phyloP scores from a whole-genome alignment of 2,329 filamentous ascomycete species.

The Penicillium sp. region DNA sequence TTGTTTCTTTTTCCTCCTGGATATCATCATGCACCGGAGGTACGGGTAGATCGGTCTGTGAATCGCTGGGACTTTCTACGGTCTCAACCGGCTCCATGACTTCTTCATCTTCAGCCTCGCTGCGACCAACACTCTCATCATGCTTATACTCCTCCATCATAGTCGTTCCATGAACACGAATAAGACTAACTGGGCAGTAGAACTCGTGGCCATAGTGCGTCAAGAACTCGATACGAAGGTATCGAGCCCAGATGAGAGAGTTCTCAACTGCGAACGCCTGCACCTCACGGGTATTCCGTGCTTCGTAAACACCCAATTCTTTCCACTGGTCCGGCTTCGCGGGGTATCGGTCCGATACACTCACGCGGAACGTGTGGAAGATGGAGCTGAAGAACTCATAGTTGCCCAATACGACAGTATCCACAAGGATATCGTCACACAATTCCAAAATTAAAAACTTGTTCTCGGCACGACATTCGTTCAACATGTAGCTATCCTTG shows the following conservation, averaged over 20 bases:
- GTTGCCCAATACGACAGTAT: slow-evolving; percentile 95
- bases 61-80: slow-evolving; percentile 9
- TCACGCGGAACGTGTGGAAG: slow-evolving; percentile 85
- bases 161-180: slow-evolving; percentile 88
- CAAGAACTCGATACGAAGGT: slow-evolving; percentile 86
- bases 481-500: slow-evolving; percentile 97
- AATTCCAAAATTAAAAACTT: slow-evolving; percentile 95
- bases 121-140: slow-evolving; percentile 67
- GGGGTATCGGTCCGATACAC: slow-evolving; percentile 91
- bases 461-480: slow-evolving; percentile 81
- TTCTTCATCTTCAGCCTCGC: slow-evolving; percentile 50
- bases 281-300: slow-evolving; percentile 87
- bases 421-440: slow-evolving; percentile 81
- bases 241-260: slow-evolving; percentile 92
- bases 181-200: slow-evolving; percentile 87
- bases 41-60: slow-evolving; percentile 18
- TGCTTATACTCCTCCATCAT: slow-evolving; percentile 95
- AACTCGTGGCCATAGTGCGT: slow-evolving; percentile 95
- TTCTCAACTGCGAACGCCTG: slow-evolving; percentile 94
- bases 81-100: slow-evolving; percentile 52
- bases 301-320: slow-evolving; percentile 82
- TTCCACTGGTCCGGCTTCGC: slow-evolving; percentile 92
- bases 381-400: slow-evolving; percentile 99
- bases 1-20: slow-evolving; percentile 11
- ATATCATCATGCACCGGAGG: slow-evolving; percentile 24